These are phyloP conservation scores for Alternaria incomplexa DNA, from an alignment of 2,329 filamentous ascomycete genomes.

Conservation along the genomic window DNA sequence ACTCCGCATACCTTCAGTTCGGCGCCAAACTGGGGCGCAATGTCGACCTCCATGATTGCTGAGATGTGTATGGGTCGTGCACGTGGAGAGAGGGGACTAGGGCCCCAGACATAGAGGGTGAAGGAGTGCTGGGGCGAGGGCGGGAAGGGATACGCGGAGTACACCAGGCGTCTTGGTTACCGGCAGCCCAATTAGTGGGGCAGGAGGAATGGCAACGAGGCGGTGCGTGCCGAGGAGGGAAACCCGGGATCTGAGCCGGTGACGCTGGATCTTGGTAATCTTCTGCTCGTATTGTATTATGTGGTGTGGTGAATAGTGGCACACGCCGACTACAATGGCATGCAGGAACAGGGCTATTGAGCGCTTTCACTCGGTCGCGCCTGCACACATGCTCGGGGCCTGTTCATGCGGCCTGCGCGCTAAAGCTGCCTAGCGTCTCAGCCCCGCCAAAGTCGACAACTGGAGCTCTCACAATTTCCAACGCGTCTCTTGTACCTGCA, in stretches of 20 bases:
- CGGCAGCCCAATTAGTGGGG: conserved; percentile 38
- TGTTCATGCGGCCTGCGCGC: conserved; percentile 30
- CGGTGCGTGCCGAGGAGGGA: conserved; percentile 34
- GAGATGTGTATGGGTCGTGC: conserved; percentile 15
- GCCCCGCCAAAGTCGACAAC: conserved; percentile 30
- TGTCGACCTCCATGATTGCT: conserved; percentile 77
- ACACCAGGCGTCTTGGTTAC: conserved; percentile 18
- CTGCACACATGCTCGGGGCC: conserved; percentile 5
- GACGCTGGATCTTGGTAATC: neutral
- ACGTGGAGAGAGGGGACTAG: conserved; percentile 27
- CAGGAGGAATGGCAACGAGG: conserved; percentile 31
- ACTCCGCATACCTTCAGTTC: conserved; percentile 79
- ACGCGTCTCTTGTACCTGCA: conserved; percentile 1
- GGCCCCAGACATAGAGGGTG: conserved; percentile 34
- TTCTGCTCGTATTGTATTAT: neutral
- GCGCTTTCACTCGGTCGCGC: conserved; percentile 17
- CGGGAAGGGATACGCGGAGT: conserved; percentile 30
- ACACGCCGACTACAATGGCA: neutral
- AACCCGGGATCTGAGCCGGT: conserved; percentile 28
- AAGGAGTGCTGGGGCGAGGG: conserved; percentile 22
- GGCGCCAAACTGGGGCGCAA: conserved; percentile 84
- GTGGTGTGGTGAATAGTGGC: neutral
- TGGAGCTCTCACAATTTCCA: conserved; percentile 28
- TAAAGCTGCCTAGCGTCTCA: conserved; percentile 31
- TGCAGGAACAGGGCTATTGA: conserved; percentile 4